These are phyloP conservation scores for Mycena haematopus DNA, from an alignment of 768 basidiomycete genomes.

Conservation along the genomic window DNA sequence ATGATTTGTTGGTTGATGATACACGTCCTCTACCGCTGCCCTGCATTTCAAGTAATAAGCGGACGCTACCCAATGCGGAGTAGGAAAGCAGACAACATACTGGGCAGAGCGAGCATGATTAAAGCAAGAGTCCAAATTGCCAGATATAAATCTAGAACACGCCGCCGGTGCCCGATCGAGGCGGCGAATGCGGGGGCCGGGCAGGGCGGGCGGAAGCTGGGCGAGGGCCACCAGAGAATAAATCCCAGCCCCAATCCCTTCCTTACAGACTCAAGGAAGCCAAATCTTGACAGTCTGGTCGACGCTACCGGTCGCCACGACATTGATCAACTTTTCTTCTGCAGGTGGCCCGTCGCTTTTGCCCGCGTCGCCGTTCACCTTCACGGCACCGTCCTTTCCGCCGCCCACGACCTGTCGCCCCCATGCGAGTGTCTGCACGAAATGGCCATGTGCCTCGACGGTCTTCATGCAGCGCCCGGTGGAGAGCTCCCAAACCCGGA, in stretches of 20 bases:
- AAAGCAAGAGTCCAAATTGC: conserved; percentile 31
- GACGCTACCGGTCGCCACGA: conserved; percentile 71
- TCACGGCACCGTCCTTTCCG: conserved; percentile 42
- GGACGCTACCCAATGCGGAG: too few relatives aligned
- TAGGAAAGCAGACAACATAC: conserved; percentile 8
- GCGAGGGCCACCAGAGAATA: conserved; percentile 6
- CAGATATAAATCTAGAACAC: conserved; percentile 32
- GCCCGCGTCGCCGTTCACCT: conserved; percentile 38
- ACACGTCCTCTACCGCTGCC: conserved; percentile 27
- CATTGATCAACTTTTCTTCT: conserved; percentile 70
- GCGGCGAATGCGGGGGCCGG: neutral
- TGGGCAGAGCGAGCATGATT: conserved; percentile 26
- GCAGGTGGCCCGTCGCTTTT: conserved; percentile 33
- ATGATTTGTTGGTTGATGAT: conserved; percentile 24
- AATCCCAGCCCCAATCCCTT: conserved; percentile 6
- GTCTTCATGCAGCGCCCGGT: conserved; percentile 87
- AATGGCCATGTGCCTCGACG: conserved; percentile 86
- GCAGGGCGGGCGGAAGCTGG: conserved; percentile 8
- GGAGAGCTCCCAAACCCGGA: conserved; percentile 88
- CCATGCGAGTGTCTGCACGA: conserved; percentile 85
- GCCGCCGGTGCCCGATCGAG: conserved; percentile 15
- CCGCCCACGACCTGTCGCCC: conserved; percentile 62
- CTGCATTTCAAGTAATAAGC: neutral
- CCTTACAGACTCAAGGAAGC: conserved; percentile 52
- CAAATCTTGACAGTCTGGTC: conserved; percentile 73